Conservation (phyloP, 306 rosid species). For the Lotus japonicus region DNA sequence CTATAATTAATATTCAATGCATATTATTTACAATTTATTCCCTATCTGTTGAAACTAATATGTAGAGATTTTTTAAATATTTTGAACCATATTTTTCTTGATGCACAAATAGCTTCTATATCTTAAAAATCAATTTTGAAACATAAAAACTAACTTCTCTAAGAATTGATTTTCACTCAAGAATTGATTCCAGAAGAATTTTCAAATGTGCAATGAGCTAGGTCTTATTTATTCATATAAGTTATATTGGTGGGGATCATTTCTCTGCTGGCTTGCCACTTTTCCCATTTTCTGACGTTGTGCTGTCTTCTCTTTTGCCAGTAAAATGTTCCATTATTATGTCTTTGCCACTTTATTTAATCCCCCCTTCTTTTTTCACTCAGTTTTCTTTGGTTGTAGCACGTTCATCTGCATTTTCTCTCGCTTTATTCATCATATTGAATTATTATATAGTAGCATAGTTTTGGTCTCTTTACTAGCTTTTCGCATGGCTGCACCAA, state of each 20-base stretch:
- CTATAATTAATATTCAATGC: too few relatives aligned
- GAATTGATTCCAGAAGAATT: too few relatives aligned
- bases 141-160: too few relatives aligned
- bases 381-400: not conserved
- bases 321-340: slow-evolving; percentile 33
- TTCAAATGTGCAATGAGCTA: too few relatives aligned
- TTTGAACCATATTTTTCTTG: too few relatives aligned
- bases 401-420: not conserved
- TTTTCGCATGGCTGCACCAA: slow-evolving; percentile 27
- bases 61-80: too few relatives aligned
- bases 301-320: slow-evolving; percentile 17
- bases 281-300: slow-evolving; percentile 8
- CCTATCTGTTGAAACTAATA: too few relatives aligned
- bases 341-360: not conserved
- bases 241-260: slow-evolving; percentile 22
- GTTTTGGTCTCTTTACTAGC: not conserved
- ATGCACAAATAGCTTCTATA: too few relatives aligned
- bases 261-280: slow-evolving; percentile 7
- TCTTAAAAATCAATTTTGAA: too few relatives aligned
- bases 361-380: not conserved
- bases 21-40: too few relatives aligned
- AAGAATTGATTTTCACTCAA: too few relatives aligned
- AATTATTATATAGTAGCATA: slow-evolving; percentile 18
- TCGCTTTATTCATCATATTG: not conserved
- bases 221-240: not conserved